These are phyloP conservation scores for Lentinula raphanica DNA, from an alignment of 768 basidiomycete genomes.

Conservation along the genomic window DNA sequence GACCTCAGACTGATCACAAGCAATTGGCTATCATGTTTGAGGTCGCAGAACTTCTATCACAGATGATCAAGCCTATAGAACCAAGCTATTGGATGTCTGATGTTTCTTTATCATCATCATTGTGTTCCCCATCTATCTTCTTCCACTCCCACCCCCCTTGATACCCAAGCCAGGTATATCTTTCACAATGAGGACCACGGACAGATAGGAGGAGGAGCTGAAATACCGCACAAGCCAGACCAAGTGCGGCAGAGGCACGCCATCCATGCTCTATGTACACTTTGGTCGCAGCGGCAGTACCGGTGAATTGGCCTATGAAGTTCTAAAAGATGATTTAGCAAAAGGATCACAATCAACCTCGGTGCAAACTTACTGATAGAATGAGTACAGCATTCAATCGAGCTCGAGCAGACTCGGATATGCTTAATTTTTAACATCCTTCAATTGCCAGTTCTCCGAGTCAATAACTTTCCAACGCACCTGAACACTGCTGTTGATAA, in stretches of 20 bases:
- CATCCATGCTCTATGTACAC: constrained; percentile 50
- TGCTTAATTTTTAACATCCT: constrained; percentile 17
- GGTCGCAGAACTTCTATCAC: too few relatives aligned
- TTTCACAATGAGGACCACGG: constrained; percentile 43
- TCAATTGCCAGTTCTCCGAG: constrained; percentile 7
- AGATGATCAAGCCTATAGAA: too few relatives aligned
- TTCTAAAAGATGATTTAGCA: constrained; percentile 18
- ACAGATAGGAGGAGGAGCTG: constrained; percentile 36
- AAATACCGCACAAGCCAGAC: constrained; percentile 37
- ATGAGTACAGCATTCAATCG: constrained; percentile 75
- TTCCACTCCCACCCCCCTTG: constrained; percentile 22
- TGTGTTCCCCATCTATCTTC: background rate
- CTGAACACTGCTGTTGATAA: constrained; percentile 34
- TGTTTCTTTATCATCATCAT: background rate
- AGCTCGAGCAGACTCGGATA: constrained; percentile 36
- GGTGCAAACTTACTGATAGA: constrained; percentile 37
- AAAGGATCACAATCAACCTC: background rate
- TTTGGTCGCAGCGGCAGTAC: constrained; percentile 46
- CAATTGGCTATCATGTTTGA: too few relatives aligned
- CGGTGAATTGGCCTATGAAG: constrained; percentile 56
- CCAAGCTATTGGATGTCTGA: background rate
- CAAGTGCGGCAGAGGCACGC: constrained; percentile 40
- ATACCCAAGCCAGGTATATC: constrained; percentile 32
- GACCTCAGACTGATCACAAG: too few relatives aligned
- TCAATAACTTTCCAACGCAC: constrained; percentile 33